Percentiles rank a stretch among this genome's conserved stretches.
Conservation (phyloP, 805 yeast genomes). For the Wickerhamiella azymoides region DNA sequence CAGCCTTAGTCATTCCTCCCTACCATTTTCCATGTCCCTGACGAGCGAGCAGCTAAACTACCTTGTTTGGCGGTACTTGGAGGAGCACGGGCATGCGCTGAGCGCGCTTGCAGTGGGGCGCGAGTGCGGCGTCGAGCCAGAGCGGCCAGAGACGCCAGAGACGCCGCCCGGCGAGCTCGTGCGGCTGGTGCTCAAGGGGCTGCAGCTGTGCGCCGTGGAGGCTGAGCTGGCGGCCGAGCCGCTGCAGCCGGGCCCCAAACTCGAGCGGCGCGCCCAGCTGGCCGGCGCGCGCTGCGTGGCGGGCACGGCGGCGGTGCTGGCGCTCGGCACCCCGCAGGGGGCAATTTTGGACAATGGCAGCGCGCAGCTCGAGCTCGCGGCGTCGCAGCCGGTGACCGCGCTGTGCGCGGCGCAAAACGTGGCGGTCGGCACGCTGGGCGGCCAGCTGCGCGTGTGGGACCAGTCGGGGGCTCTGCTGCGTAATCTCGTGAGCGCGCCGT, state of each 20-base stretch:
- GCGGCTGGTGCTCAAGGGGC: constrained; percentile 71
- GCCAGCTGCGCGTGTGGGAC: constrained; percentile 71
- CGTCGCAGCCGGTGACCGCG: constrained; percentile 8
- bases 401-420: constrained; percentile 26
- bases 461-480: constrained; percentile 52
- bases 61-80: constrained; percentile 82
- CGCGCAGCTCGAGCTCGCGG: background rate
- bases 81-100: constrained; percentile 53
- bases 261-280: background rate
- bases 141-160: constrained; percentile 32
- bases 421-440: constrained; percentile 51
- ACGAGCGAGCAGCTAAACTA: constrained; percentile 48
- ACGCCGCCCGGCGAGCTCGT: constrained; percentile 55
- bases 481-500: no score
- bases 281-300: background rate
- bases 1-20: background rate
- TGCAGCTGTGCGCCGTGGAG: constrained; percentile 62
- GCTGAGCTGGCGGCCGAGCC: constrained; percentile 11
- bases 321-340: constrained; percentile 12
- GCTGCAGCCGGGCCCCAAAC: background rate
- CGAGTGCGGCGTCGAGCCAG: constrained; percentile 47
- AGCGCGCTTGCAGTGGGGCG: constrained; percentile 71
- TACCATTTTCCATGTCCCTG: background rate
- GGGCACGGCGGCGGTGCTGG: background rate
- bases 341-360: background rate